phyloP scores from a whole-genome alignment of 148 eudicot species.

The Heliamphora exappendiculata region DNA sequence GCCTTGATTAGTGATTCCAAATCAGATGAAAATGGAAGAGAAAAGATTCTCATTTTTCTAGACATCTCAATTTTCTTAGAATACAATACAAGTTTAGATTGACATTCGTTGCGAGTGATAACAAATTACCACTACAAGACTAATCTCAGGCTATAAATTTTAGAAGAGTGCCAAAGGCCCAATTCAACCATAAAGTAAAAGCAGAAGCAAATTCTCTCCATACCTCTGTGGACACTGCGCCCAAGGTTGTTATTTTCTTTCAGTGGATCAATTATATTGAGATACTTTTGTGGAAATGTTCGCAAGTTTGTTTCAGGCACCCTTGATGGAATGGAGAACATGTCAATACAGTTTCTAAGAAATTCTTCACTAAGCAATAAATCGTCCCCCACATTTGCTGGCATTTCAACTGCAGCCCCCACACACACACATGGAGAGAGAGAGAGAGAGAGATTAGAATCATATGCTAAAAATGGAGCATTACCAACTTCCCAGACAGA shows the following conservation, averaged over 20 bases:
- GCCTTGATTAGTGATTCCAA: neutral
- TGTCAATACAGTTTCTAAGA: constrained; percentile 31
- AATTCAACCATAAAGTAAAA: neutral
- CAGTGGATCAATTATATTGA: constrained; percentile 54
- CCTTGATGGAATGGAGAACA: constrained; percentile 38
- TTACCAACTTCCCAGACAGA: neutral
- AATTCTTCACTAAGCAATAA: constrained; percentile 37
- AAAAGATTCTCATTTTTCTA: neutral
- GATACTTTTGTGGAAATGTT: constrained; percentile 34
- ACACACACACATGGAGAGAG: constrained; percentile 1
- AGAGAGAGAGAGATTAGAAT: neutral
- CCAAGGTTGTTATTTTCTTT: constrained; percentile 62
- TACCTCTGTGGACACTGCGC: constrained; percentile 58
- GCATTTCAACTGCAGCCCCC: constrained; percentile 35
- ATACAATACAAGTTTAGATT: neutral
- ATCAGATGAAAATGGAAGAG: no score
- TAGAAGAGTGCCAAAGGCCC: neutral
- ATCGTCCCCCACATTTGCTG: constrained; percentile 15
- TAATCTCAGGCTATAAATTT: neutral
- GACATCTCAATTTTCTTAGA: neutral
- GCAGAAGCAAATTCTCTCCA: neutral
- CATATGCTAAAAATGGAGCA: neutral
- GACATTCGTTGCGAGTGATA: neutral
- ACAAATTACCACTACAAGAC: neutral
- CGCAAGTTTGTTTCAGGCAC: constrained; percentile 20